These are phyloP conservation scores for Lasiodiplodia gonubiensis DNA, from an alignment of 2,329 filamentous ascomycete species.

Conservation along the genomic window DNA sequence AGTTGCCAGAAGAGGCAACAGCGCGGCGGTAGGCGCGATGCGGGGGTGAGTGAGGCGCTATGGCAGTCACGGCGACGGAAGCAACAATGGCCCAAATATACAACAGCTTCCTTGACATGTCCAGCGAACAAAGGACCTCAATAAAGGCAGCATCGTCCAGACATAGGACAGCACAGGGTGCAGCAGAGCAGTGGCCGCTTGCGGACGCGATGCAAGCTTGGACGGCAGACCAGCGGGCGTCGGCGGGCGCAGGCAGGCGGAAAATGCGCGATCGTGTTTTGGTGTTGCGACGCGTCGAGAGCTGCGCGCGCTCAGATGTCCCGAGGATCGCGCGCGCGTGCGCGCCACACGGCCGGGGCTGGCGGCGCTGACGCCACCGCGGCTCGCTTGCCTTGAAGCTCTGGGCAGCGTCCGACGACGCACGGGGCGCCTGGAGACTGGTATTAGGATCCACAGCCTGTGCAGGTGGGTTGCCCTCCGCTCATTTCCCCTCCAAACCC, in stretches of 20 bases:
- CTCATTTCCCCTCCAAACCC: slow-evolving; percentile 28
- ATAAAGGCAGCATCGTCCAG: slow-evolving; percentile 29
- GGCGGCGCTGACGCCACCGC: slow-evolving; percentile 9
- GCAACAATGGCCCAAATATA: slow-evolving; percentile 17
- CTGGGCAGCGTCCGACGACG: neutral
- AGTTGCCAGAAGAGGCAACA: neutral
- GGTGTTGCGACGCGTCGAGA: slow-evolving; percentile 18
- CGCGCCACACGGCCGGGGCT: neutral
- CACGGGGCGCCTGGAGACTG: slow-evolving; percentile 18
- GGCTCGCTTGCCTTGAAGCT: neutral
- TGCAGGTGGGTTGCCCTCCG: slow-evolving; percentile 22
- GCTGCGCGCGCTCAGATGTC: neutral
- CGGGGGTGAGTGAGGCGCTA: neutral
- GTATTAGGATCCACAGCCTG: slow-evolving; percentile 16
- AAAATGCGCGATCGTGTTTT: slow-evolving; percentile 16
- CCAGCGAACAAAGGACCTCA: slow-evolving; percentile 28
- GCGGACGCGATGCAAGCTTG: slow-evolving; percentile 14
- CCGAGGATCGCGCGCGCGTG: neutral
- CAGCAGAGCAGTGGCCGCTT: slow-evolving; percentile 17
- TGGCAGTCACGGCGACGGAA: slow-evolving; percentile 18
- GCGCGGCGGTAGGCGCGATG: neutral
- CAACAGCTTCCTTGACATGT: slow-evolving; percentile 28
- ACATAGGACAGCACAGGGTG: slow-evolving; percentile 14
- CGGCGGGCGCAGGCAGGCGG: slow-evolving; percentile 8
- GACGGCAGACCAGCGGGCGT: neutral